Percentiles rank a stretch among this genome's conserved stretches.
Evolutionary conservation across 768 basidiomycete species (phyloP).

Genomic region (Termitomyces sp.): DNA sequence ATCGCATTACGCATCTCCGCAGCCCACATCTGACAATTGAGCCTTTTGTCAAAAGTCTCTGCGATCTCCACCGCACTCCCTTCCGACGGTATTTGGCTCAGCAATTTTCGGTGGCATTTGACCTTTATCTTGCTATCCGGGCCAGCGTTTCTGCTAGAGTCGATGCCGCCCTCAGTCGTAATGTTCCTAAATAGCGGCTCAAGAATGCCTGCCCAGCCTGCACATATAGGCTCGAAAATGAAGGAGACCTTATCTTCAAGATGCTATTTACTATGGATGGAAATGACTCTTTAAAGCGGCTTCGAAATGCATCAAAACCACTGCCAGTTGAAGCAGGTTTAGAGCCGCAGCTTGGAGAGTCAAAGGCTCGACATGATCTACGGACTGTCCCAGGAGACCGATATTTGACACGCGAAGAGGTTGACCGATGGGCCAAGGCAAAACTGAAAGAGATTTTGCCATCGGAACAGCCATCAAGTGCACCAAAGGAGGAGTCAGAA

Average conservation of each 20-base stretch:
- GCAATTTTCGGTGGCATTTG: slow-evolving; percentile 2
- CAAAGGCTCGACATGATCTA: not conserved
- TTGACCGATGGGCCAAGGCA: too few relatives aligned
- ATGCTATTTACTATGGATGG: too few relatives aligned
- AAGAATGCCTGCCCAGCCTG: not conserved
- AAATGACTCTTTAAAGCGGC: not conserved
- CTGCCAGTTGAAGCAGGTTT: not conserved
- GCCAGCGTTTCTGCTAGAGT: not conserved
- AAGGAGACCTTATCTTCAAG: not conserved
- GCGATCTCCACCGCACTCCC: not conserved
- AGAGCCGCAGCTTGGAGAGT: not conserved
- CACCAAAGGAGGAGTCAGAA: too few relatives aligned
- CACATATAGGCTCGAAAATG: not conserved
- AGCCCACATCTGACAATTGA: not conserved
- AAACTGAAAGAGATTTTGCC: too few relatives aligned
- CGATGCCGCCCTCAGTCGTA: not conserved
- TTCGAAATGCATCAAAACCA: not conserved
- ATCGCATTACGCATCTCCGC: not conserved
- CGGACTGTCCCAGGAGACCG: not conserved
- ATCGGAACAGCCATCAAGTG: too few relatives aligned
- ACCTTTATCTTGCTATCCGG: not conserved
- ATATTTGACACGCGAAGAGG: too few relatives aligned
- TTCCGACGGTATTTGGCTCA: slow-evolving; percentile 12
- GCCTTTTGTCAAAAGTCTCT: not conserved
- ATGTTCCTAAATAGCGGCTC: not conserved